Percentiles rank a stretch among this genome's conserved stretches.
Conservation (phyloP, 139 green algal species). For the Volvox reticuliferus region DNA sequence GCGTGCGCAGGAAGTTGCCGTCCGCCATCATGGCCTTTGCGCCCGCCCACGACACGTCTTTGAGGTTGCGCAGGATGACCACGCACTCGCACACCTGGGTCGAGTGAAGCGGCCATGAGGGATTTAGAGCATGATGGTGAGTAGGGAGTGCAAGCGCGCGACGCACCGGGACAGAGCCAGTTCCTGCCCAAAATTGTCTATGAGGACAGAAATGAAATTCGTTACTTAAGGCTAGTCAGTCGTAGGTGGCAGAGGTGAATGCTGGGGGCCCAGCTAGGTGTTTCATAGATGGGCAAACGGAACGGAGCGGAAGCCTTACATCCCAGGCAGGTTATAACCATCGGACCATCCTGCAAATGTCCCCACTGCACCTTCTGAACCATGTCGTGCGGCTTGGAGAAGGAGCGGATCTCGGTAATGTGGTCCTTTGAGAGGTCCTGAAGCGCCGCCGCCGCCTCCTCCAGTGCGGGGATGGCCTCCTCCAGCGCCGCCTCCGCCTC, state of each 20-base stretch:
- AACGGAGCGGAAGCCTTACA: too few species aligned
- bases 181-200: too few species aligned
- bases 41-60: constrained; percentile 89
- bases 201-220: too few species aligned
- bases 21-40: constrained; percentile 94
- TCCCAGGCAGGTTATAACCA: too few species aligned
- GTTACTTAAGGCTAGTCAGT: too few species aligned
- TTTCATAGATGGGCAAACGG: too few species aligned
- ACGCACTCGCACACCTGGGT: constrained; percentile 90
- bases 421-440: constrained; percentile 91
- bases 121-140: too few species aligned
- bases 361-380: constrained; percentile 80
- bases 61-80: constrained; percentile 85
- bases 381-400: constrained; percentile 88
- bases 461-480: constrained; percentile 88
- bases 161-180: too few species aligned
- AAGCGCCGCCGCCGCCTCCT: constrained; percentile 87
- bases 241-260: too few species aligned
- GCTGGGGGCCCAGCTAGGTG: too few species aligned
- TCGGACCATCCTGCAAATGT: too few species aligned
- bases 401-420: constrained; percentile 92
- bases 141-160: too few species aligned
- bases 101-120: not conserved
- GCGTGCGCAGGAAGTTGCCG: constrained; percentile 79
- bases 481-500: constrained; percentile 88